Conservation (phyloP, 345 rosid species). For the Erucastrum elatum region DNA sequence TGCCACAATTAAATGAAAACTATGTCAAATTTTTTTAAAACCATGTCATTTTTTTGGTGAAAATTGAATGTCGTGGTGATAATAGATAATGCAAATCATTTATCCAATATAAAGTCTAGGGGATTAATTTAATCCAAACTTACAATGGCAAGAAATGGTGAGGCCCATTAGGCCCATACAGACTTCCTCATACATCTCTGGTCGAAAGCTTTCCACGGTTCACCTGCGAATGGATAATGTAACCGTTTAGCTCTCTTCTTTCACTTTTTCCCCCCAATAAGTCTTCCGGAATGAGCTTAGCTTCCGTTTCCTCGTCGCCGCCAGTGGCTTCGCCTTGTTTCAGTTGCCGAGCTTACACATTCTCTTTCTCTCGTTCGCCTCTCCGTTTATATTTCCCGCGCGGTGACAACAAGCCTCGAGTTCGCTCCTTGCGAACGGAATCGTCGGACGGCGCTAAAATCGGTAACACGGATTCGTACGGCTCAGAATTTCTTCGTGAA, state of each 20-base stretch:
- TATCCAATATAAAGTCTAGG: too few species aligned
- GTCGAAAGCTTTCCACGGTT: slow-evolving; percentile 39
- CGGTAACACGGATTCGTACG: slow-evolving; percentile 43
- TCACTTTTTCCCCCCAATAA: slow-evolving; percentile 21
- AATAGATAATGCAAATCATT: too few species aligned
- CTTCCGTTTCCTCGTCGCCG: slow-evolving; percentile 47
- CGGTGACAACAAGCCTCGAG: slow-evolving; percentile 25
- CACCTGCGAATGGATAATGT: slow-evolving; percentile 36
- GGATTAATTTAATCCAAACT: too few species aligned
- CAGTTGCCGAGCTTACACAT: slow-evolving; percentile 38
- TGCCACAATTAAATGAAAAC: too few species aligned
- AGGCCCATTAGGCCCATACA: slow-evolving; percentile 34
- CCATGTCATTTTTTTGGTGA: too few species aligned
- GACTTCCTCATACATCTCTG: slow-evolving; percentile 20
- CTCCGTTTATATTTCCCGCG: slow-evolving; percentile 46
- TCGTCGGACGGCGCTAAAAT: slow-evolving; percentile 57
- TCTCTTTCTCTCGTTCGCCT: slow-evolving; percentile 43
- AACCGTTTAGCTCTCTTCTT: slow-evolving; percentile 25
- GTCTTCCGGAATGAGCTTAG: slow-evolving; percentile 41
- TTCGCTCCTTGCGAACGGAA: slow-evolving; percentile 53
- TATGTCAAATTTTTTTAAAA: too few species aligned
- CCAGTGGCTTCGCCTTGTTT: slow-evolving; percentile 35
- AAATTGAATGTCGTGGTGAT: too few species aligned
- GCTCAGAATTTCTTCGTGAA: slow-evolving; percentile 55
- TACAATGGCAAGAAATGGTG: too few species aligned